A percentile compares a stretch with the other conserved stretches of the same genome.
Evolutionary conservation across 2,329 filamentous ascomycete genomes (phyloP).

Genomic region (Alternaria viburni): DNA sequence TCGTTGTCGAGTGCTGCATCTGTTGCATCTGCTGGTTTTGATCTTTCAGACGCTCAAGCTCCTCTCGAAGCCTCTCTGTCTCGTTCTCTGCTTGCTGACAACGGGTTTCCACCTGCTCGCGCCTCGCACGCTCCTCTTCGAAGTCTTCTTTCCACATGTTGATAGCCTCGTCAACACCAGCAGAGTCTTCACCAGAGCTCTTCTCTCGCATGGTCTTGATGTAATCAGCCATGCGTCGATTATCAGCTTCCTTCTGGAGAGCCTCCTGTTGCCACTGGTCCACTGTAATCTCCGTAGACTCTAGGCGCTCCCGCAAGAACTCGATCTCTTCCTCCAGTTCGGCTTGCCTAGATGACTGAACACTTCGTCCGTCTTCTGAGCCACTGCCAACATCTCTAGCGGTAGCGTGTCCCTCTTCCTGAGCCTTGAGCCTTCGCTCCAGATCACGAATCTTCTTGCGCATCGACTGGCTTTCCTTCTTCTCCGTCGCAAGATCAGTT

Average conservation of each 20-base stretch:
- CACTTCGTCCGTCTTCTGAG: constrained; percentile 61
- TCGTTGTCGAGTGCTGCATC: constrained; percentile 42
- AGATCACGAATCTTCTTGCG: constrained; percentile 83
- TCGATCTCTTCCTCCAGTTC: constrained; percentile 85
- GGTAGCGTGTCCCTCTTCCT: constrained; percentile 58
- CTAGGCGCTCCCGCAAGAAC: constrained; percentile 83
- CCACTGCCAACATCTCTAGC: constrained; percentile 51
- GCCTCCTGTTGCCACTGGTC: constrained; percentile 81
- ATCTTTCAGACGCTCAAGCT: constrained; percentile 72
- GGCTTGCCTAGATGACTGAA: constrained; percentile 62
- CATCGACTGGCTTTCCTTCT: constrained; percentile 87
- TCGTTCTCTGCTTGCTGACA: constrained; percentile 91
- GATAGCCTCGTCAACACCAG: constrained; percentile 49
- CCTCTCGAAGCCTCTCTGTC: constrained; percentile 80
- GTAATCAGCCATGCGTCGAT: constrained; percentile 82
- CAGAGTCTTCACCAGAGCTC: constrained; percentile 45
- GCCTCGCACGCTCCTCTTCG: constrained; percentile 85
- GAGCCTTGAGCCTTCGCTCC: constrained; percentile 75
- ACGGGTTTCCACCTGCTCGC: constrained; percentile 86
- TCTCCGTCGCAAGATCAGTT: constrained; percentile 84
- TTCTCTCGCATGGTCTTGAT: constrained; percentile 68
- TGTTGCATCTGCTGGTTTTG: constrained; percentile 46
- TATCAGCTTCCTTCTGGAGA: constrained; percentile 80
- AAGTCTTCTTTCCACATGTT: constrained; percentile 96
- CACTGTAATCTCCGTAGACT: constrained; percentile 82